Evolutionary conservation across 305 asterid genomes (phyloP).

Genomic region (Euphrasia arctica): DNA sequence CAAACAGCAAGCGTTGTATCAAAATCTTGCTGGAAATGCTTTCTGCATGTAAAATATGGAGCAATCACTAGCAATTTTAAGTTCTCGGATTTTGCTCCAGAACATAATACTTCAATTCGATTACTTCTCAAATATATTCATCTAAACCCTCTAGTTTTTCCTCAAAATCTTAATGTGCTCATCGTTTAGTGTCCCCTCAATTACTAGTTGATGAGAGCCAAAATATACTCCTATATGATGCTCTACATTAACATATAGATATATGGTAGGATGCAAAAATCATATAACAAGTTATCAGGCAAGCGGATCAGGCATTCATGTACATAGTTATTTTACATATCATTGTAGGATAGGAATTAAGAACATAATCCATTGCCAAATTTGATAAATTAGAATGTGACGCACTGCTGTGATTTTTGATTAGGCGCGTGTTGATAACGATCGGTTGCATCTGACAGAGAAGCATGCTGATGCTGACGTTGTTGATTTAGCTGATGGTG

Average conservation of each 20-base stretch:
- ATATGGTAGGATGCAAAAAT: not conserved
- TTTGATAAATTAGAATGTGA: slow-evolving; percentile 23
- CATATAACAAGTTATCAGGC: slow-evolving; percentile 1
- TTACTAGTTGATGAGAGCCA: not conserved
- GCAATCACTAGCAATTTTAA: slow-evolving; percentile 28
- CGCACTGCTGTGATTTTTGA: slow-evolving; percentile 66
- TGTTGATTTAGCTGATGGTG: slow-evolving; percentile 95
- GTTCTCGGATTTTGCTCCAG: slow-evolving; percentile 7
- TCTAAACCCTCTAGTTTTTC: not conserved
- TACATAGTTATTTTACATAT: not conserved
- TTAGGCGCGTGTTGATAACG: slow-evolving; percentile 55
- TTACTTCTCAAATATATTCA: slow-evolving; percentile 3
- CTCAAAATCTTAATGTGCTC: not conserved
- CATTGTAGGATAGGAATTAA: not conserved
- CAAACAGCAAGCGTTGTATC: slow-evolving; percentile 86
- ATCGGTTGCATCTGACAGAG: slow-evolving; percentile 68
- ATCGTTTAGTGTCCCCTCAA: not conserved
- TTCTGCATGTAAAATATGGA: slow-evolving; percentile 48
- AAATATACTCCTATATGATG: not conserved
- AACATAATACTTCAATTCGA: slow-evolving; percentile 11
- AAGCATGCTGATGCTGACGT: slow-evolving; percentile 85
- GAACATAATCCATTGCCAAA: slow-evolving; percentile 18
- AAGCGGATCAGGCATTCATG: slow-evolving; percentile 12
- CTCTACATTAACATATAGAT: not conserved
- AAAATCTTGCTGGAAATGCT: slow-evolving; percentile 84